These are phyloP conservation scores for Fallopia convolvulus DNA, from an alignment of 148 eudicot species.

Conservation along the genomic window DNA sequence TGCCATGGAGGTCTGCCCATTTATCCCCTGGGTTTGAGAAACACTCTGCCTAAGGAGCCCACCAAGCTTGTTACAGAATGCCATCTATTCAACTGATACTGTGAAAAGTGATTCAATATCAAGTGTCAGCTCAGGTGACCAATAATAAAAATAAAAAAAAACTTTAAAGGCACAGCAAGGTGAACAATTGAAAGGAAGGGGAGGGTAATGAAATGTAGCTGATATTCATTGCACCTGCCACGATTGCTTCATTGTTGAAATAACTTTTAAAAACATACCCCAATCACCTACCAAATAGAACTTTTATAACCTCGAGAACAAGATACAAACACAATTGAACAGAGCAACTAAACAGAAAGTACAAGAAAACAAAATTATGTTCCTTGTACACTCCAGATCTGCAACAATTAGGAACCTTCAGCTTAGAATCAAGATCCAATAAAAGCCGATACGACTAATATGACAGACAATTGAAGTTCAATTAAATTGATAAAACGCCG, in stretches of 20 bases:
- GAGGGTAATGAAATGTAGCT: background rate
- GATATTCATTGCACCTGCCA: too few species aligned
- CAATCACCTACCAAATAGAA: background rate
- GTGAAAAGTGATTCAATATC: background rate
- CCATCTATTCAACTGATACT: constrained; percentile 15
- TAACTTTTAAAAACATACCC: background rate
- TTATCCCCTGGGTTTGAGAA: constrained; percentile 17
- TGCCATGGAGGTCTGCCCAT: constrained; percentile 13
- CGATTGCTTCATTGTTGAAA: too few species aligned
- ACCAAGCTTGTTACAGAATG: constrained; percentile 34
- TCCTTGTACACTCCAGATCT: background rate
- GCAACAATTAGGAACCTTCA: background rate
- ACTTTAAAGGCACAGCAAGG: background rate
- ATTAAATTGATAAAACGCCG: background rate
- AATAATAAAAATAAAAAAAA: background rate
- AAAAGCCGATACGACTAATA: background rate
- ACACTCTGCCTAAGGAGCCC: constrained; percentile 26
- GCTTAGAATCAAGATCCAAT: background rate
- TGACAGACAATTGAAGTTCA: background rate
- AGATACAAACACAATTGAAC: background rate
- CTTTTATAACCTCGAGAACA: background rate
- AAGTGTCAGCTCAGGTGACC: too few species aligned
- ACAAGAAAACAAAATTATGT: background rate
- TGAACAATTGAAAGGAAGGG: background rate
- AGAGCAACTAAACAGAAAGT: background rate